A percentile compares a stretch with the other conserved stretches of the same genome.
These are phyloP conservation scores for Fusarium staphyleae DNA, from an alignment of 2,329 filamentous ascomycete species.

Conservation along the genomic window DNA sequence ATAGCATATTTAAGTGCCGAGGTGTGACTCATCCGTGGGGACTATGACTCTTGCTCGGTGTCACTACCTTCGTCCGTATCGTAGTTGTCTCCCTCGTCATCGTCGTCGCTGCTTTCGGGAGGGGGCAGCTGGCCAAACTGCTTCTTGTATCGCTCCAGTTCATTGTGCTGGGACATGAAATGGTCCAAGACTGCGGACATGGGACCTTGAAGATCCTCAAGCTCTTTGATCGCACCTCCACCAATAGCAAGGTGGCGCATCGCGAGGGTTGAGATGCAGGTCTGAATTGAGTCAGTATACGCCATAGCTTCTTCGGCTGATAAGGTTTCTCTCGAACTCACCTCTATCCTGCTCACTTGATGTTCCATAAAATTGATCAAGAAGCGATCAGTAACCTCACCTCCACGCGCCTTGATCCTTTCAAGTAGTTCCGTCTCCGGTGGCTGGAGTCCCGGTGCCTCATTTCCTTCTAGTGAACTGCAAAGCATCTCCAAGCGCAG, in stretches of 20 bases:
- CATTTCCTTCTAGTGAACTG: conserved; percentile 79
- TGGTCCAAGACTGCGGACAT: conserved; percentile 75
- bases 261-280: conserved; percentile 79
- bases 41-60: conserved; percentile 41
- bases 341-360: conserved; percentile 95
- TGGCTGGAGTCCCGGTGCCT: conserved; percentile 69
- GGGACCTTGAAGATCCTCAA: conserved; percentile 78
- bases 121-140: conserved; percentile 55
- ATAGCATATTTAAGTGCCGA: conserved; percentile 31
- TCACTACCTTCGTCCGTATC: conserved; percentile 39
- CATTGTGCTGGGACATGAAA: conserved; percentile 66
- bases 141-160: conserved; percentile 68
- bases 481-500: conserved; percentile 93
- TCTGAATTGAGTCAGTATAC: conserved; percentile 57
- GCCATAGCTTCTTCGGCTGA: not conserved
- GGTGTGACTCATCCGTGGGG: conserved; percentile 4
- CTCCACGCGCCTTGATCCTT: conserved; percentile 68
- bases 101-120: conserved; percentile 39
- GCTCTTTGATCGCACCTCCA: conserved; percentile 64
- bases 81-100: conserved; percentile 43
- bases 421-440: conserved; percentile 87
- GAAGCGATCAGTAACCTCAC: conserved; percentile 88
- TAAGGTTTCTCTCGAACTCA: conserved; percentile 73
- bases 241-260: conserved; percentile 82
- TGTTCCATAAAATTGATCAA: conserved; percentile 91